Evolutionary conservation across 148 eudicot species (phyloP), one percentile per base, ranked within the genome.

Genomic region (Rhododendron ferrugineum): DNA sequence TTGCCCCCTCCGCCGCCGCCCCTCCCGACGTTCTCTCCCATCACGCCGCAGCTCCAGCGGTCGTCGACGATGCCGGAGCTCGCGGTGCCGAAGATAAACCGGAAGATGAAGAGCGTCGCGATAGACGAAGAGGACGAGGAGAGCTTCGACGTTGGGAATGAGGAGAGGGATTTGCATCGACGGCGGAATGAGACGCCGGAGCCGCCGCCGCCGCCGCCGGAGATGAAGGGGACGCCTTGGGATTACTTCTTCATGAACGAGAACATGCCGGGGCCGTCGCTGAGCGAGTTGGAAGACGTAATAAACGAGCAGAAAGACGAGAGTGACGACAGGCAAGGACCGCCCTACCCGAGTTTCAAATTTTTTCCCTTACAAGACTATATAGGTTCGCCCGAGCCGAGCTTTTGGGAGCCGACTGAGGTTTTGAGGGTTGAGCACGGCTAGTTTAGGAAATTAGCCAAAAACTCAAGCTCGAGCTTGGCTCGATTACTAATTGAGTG

Each of bases 1-100:
- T 90, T 92, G 62, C 96, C 92, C 0, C 98, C 97, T 0, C 97
- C 98, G 6, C 98, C 98, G 0, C 99, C 99, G 15, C 96, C 97
- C 0, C 89, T 92, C 6, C 96, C 99, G 0, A 76, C 83, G 22
- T 93, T 92, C 66, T 91, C 98, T 32, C 94, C 95, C 3, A 85
- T 89, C 8, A 74, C 96, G 13, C 95, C 94, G 15, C 94, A 94
- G 0, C 90, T 96, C 75, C 95, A 90, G 73, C 91, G 99, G 16
- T 89, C 99, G 0, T 91, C 90, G 15, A 97, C 98, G 47, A 97
- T 96, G 99, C 99, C 99, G 78, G 95, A 86, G 88, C 79, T 91
- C 66, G 81, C 93, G 1, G 88, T 79, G 7, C 87, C 93, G 44
- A 89, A 89, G 76, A 85, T 83, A 23, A 89, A 86, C 80, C 85